Conservation (phyloP, 345 rosid species). For the Atalantia buxifolia region DNA sequence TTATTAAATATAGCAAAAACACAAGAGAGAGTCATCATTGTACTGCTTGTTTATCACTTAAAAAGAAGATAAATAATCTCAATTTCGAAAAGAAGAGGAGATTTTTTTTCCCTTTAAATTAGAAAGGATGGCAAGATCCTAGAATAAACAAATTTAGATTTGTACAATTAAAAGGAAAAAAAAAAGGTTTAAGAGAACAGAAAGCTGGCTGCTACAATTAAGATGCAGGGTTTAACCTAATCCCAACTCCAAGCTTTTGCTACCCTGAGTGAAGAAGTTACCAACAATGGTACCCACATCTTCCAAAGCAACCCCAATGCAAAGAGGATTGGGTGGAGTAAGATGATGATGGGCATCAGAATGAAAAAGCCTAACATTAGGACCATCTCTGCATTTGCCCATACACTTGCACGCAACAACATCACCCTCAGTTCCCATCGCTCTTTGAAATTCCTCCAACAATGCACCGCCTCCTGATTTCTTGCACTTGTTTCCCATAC, state of each 20-base stretch:
- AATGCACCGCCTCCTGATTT: slow-evolving; percentile 53
- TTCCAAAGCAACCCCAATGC: slow-evolving; percentile 61
- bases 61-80: background rate
- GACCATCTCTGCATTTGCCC: slow-evolving; percentile 77
- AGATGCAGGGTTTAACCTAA: background rate
- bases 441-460: slow-evolving; percentile 56
- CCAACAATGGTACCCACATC: slow-evolving; percentile 57
- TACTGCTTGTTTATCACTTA: background rate
- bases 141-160: background rate
- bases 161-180: background rate
- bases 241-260: slow-evolving; percentile 18
- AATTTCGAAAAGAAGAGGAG: background rate
- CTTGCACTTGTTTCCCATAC: slow-evolving; percentile 79
- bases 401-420: slow-evolving; percentile 71
- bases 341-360: slow-evolving; percentile 4
- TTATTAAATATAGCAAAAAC: background rate
- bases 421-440: slow-evolving; percentile 38
- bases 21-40: background rate
- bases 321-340: slow-evolving; percentile 45
- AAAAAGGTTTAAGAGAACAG: background rate
- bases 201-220: background rate
- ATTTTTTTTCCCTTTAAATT: too few species aligned
- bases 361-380: slow-evolving; percentile 48
- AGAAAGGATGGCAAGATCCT: background rate
- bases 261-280: slow-evolving; percentile 30